Evolutionary conservation across 169 alveolate genomes (phyloP), one percentile per base, ranked within the genome.

Genomic region (Eimeria maxima): DNA sequence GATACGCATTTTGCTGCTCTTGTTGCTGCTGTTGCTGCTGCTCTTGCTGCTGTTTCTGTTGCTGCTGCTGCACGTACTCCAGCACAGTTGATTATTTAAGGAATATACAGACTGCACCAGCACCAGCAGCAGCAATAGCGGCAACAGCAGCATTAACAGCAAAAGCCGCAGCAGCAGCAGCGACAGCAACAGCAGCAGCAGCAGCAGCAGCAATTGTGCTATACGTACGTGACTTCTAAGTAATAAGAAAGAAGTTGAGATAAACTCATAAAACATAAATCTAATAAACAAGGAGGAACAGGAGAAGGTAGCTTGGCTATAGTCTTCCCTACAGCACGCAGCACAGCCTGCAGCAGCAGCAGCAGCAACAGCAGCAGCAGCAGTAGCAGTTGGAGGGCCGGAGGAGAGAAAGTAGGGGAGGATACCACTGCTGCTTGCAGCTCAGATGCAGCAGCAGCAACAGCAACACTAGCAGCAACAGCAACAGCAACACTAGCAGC

Each of bases 331-430:
- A 74, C 86, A 29, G 86, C 86, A 6, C 86, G 86, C 86, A 74
- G 86, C 86, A 74, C 42, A n/a, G 55, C 22, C 89, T 78, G 89
- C 89, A 78, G 89, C 67, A 74, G 27, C 55, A 29, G 86, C 86
- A 78, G 67, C 60, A 78, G 65, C 89, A 44, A 50, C 86, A n/a
- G 47, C 50, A 74, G 78, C 78, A 67, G 71, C 78, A 67, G 78
- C 13, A 67, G 38, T 24, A 22, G 78, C 78, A 67, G 78, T 18
- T 1, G 3, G 29, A n/a, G 78, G 29, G 11, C 11, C 11, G 27
- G 20, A 3, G 16, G 16, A 11, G 60, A 53, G 60, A 53, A 11
- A 67, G 24, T 24, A 67, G 24, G 11, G 44, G 3, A 67, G 14
- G 78, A n/a, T 67, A 27, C 13, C 14, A 10, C 3, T 67, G 78